Percentiles rank a stretch among this genome's conserved stretches.
phyloP scores from a whole-genome alignment of 768 basidiomycete genomes.

The Trametes punicea region DNA sequence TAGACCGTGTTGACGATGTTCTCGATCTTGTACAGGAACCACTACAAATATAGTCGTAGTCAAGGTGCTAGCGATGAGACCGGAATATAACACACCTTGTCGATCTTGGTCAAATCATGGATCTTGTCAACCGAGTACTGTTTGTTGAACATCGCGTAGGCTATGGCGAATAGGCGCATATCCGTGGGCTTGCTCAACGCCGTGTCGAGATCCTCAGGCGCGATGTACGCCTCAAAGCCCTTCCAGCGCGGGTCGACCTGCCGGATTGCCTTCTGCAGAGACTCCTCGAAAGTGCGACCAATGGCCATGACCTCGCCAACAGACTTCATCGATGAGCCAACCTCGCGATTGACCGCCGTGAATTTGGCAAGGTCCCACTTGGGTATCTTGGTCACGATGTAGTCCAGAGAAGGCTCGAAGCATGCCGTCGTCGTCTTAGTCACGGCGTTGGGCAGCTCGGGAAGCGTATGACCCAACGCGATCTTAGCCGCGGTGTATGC shows the following conservation, averaged over 20 bases:
- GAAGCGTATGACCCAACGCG: constrained; percentile 94
- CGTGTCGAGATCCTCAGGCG: constrained; percentile 79
- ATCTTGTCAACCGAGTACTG: constrained; percentile 86
- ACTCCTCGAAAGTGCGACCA: constrained; percentile 98
- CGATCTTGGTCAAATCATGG: constrained; percentile 96
- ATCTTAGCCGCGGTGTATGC: constrained; percentile 99
- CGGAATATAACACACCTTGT: constrained; percentile 57
- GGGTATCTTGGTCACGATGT: constrained; percentile 99
- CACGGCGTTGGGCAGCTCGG: constrained; percentile 97
- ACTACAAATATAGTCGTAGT: constrained; percentile 41
- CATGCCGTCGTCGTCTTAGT: constrained; percentile 99
- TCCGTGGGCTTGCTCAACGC: constrained; percentile 87
- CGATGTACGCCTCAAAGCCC: constrained; percentile 94
- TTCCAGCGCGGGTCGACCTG: constrained; percentile 96
- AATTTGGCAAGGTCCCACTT: constrained; percentile 99
- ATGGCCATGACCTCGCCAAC: constrained; percentile 99
- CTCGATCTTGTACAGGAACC: constrained; percentile 99
- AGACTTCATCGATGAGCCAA: constrained; percentile 98
- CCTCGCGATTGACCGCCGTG: constrained; percentile 87
- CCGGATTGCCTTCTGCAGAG: constrained; percentile 95
- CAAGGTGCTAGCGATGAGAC: background rate
- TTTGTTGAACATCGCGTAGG: constrained; percentile 95
- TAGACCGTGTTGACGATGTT: constrained; percentile 92
- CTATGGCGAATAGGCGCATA: constrained; percentile 94
- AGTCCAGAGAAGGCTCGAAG: constrained; percentile 98